Base-by-base conservation (phyloP, 495 filamentous ascomycete genomes). In the Terfezia claveryi region DNA sequence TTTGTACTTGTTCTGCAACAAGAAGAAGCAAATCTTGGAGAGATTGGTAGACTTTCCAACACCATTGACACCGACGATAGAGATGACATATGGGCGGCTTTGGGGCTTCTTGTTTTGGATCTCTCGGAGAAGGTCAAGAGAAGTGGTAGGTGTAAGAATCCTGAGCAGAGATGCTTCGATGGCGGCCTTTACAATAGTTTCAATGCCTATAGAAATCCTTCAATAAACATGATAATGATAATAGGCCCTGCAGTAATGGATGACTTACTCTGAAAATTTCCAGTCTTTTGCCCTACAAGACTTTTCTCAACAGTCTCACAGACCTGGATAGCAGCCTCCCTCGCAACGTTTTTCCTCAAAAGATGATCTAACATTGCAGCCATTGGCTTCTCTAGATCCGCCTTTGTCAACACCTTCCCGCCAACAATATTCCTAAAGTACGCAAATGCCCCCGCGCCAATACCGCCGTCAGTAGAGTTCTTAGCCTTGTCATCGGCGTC, bases 41-140 rank as follows among this genome's bases (percentile, higher is more conserved):
- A 98, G 71, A 59, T 94, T 96, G 17, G 91, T 98, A 8, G 86
- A 94, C 69, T 98, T 98, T 64, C 91, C 91, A 51, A 98, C 91
- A 23, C 91, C 91, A 63, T 98, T 98, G 61, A 98, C 91, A 54
- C 91, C 91, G 37, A 98, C 92, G 54, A 98, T 93, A 36, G 85
- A 92, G 61, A 98, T 92, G 56, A 95, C 89, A 60, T 96, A 98
- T 38, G 91, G 91, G 4, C 76, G 75, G 2, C 72, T 68, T 1
- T 65, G 63, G 8, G 79, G 69, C 8, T 83, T 81, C 27, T 76
- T 72, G 5, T 80, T 84, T 61, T 89, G 79, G 58, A 98, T 95
- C 69, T 94, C 87, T 54, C 87, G 86, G 20, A 98, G 76, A 49
- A 98, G 77, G 66, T 96, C 91, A 62, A 95, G 75, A 10, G 92